A percentile compares a stretch with the other conserved stretches of the same genome.
phyloP scores from a whole-genome alignment of 768 basidiomycete genomes.

The Hygrocybe punicea region DNA sequence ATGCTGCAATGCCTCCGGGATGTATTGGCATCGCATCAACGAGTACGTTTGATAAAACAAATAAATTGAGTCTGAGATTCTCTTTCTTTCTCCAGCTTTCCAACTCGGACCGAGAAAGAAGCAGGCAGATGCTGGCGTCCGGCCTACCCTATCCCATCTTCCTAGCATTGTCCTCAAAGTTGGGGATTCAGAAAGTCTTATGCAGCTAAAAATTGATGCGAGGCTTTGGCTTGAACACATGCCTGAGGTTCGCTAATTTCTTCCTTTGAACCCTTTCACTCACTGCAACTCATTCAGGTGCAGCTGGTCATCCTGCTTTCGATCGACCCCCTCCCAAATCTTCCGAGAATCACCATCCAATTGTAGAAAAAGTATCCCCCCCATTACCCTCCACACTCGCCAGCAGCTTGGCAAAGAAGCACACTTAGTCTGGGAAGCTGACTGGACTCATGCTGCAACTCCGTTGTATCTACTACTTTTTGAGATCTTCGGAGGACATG shows the following conservation, averaged over 20 bases:
- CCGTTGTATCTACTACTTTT: constrained; percentile 14
- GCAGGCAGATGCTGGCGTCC: constrained; percentile 15
- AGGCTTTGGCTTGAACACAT: constrained; percentile 18
- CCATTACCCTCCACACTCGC: neutral
- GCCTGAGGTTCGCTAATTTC: constrained; percentile 14
- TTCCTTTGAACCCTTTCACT: constrained; percentile 10
- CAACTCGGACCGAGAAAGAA: constrained; percentile 14
- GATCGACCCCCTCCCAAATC: constrained; percentile 14
- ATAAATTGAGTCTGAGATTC: constrained; percentile 5
- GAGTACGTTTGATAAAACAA: constrained; percentile 9
- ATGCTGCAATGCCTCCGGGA: neutral
- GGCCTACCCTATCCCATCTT: neutral
- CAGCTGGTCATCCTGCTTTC: constrained; percentile 18
- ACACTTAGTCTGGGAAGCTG: constrained; percentile 14
- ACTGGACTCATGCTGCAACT: constrained; percentile 16
- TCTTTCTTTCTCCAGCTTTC: constrained; percentile 13
- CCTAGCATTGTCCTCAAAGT: constrained; percentile 17
- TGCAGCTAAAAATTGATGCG: constrained; percentile 18
- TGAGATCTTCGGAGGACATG: constrained; percentile 18
- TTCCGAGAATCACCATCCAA: constrained; percentile 12
- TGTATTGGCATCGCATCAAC: constrained; percentile 4
- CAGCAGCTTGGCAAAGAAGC: constrained; percentile 8
- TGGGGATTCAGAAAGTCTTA: constrained; percentile 17
- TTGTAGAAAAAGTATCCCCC: constrained; percentile 11
- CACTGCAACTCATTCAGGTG: constrained; percentile 12